phyloP scores from a whole-genome alignment of 1,139 yeast genomes.

The Hyphopichia wangnamkhiaoensis region DNA sequence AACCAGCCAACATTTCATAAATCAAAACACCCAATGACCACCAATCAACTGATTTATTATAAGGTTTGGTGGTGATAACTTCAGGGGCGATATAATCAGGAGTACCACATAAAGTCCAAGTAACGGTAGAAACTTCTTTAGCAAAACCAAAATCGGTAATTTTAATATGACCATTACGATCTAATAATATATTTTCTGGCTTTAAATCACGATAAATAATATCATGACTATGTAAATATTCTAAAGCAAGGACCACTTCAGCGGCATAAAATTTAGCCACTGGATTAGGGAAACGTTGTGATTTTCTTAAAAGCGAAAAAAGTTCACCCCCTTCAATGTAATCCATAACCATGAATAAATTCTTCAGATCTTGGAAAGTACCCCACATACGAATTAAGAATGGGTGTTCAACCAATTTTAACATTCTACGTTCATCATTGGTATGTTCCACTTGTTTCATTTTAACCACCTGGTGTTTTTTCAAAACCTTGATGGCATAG shows the following conservation, averaged over 20 bases:
- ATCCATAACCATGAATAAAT: constrained; percentile 63
- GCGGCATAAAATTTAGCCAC: constrained; percentile 67
- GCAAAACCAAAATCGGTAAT: constrained; percentile 66
- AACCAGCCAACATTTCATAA: constrained; percentile 63
- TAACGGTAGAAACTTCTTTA: constrained; percentile 58
- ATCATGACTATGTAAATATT: constrained; percentile 57
- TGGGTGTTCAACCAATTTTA: constrained; percentile 59
- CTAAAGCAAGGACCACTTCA: constrained; percentile 58
- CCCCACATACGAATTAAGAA: constrained; percentile 68
- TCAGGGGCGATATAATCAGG: constrained; percentile 69
- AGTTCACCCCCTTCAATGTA: constrained; percentile 66
- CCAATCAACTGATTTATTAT: constrained; percentile 65
- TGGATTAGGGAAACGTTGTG: constrained; percentile 62
- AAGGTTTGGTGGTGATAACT: constrained; percentile 61
- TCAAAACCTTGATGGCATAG: constrained; percentile 60
- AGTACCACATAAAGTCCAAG: constrained; percentile 65
- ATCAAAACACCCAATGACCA: constrained; percentile 64
- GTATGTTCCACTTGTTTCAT: constrained; percentile 68
- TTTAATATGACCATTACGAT: constrained; percentile 60
- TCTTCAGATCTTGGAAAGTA: constrained; percentile 57
- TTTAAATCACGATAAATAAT: constrained; percentile 62
- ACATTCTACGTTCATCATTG: constrained; percentile 59
- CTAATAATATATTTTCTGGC: constrained; percentile 60
- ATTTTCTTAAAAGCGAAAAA: constrained; percentile 55
- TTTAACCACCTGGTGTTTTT: constrained; percentile 58